These are phyloP conservation scores for Trichoderma gamsii DNA, from an alignment of 495 filamentous ascomycete species.

Conservation along the genomic window DNA sequence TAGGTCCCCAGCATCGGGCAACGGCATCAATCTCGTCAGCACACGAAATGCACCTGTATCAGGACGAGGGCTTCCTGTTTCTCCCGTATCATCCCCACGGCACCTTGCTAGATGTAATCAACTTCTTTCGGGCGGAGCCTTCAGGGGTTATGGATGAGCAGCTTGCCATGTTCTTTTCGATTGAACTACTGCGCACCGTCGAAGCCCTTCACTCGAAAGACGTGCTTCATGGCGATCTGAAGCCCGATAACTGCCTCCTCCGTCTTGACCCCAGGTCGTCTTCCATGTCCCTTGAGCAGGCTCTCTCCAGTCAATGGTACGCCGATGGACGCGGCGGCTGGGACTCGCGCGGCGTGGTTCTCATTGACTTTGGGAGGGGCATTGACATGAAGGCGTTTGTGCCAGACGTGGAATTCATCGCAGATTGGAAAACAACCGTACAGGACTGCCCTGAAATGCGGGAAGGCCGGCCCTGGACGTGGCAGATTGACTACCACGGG, in stretches of 20 bases:
- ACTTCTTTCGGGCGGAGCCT: constrained; percentile 67
- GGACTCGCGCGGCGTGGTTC: constrained; percentile 67
- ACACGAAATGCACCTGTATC: constrained; percentile 82
- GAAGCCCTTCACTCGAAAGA: constrained; percentile 76
- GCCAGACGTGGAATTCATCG: constrained; percentile 77
- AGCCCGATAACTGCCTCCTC: constrained; percentile 89
- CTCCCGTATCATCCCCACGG: constrained; percentile 86
- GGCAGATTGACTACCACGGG: constrained; percentile 92
- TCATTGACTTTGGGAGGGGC: constrained; percentile 92
- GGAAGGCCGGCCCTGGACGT: constrained; percentile 88
- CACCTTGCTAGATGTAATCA: constrained; percentile 87
- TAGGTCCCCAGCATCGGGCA: constrained; percentile 60
- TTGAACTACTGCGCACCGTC: constrained; percentile 85
- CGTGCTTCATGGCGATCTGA: constrained; percentile 89
- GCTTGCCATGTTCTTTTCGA: constrained; percentile 87
- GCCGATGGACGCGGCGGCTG: constrained; percentile 71
- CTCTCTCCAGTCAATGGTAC: constrained; percentile 52
- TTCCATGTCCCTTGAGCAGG: constrained; percentile 38
- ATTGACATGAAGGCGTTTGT: constrained; percentile 88
- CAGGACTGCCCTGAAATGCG: constrained; percentile 93
- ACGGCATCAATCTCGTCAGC: constrained; percentile 70
- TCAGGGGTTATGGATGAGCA: constrained; percentile 75
- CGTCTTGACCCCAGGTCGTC: constrained; percentile 56
- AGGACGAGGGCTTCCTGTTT: constrained; percentile 75
- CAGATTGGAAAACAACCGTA: constrained; percentile 81